Evolutionary conservation across 2,329 filamentous ascomycete genomes (phyloP).

Genomic region (Neofusicoccum parvum): DNA sequence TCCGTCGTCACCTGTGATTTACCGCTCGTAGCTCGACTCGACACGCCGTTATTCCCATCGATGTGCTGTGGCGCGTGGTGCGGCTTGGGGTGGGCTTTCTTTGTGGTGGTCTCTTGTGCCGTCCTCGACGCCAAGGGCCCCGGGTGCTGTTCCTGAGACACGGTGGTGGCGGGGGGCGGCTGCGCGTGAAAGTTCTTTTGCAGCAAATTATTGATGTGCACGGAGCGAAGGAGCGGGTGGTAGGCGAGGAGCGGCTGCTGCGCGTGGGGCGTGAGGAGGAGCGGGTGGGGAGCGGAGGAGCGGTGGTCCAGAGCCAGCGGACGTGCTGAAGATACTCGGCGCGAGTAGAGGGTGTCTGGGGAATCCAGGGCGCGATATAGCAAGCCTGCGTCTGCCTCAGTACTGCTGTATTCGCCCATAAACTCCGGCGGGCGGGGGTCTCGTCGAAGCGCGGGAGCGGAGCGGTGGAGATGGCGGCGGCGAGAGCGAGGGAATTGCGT

Average conservation of each 20-base stretch:
- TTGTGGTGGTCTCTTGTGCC: conserved; percentile 26
- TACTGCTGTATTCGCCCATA: conserved; percentile 27
- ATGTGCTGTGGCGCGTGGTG: conserved; percentile 32
- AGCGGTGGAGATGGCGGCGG: conserved; percentile 22
- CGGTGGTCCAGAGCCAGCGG: conserved; percentile 23
- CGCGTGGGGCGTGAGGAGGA: conserved; percentile 21
- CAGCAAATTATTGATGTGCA: conserved; percentile 32
- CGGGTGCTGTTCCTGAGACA: conserved; percentile 37
- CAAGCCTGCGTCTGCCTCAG: conserved; percentile 23
- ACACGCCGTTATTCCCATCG: conserved; percentile 41
- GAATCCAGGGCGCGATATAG: conserved; percentile 26
- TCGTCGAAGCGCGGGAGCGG: conserved; percentile 2
- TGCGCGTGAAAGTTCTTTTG: conserved; percentile 27
- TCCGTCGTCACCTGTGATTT: conserved; percentile 42
- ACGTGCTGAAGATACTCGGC: conserved; percentile 20
- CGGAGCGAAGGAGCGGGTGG: conserved; percentile 29
- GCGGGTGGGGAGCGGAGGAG: conserved; percentile 22
- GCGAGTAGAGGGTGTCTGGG: conserved; percentile 19
- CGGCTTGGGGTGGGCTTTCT: conserved; percentile 32
- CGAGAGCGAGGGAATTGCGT: conserved; percentile 18
- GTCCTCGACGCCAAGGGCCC: conserved; percentile 19
- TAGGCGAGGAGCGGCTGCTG: conserved; percentile 30
- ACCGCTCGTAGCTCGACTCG: conserved; percentile 37
- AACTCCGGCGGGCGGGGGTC: conserved; percentile 22
- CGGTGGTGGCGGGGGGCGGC: conserved; percentile 37